A percentile compares a stretch with the other conserved stretches of the same genome.
Evolutionary conservation across 805 yeast genomes (phyloP).

Genomic region (Wickerhamomyces chambardii): DNA sequence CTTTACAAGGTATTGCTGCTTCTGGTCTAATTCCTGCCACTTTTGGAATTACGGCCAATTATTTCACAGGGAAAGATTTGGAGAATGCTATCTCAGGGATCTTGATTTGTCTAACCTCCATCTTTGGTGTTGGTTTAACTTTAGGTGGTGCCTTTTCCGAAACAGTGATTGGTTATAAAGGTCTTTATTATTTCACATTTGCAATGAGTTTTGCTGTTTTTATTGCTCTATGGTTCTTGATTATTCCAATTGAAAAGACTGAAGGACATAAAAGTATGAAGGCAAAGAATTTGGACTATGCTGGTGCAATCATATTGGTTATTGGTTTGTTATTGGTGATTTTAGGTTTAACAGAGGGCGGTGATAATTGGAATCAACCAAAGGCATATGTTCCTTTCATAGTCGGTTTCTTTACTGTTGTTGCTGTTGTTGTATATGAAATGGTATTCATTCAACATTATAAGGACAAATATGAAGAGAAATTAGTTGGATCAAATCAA

Average conservation of each 20-base stretch:
- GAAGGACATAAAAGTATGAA: conserved; percentile 10
- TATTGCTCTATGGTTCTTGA: conserved; percentile 17
- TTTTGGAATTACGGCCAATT: conserved; percentile 22
- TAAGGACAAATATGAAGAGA: conserved; percentile 4
- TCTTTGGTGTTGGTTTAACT: conserved; percentile 29
- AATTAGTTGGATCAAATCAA: too few relatives aligned
- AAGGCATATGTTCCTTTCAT: conserved; percentile 30
- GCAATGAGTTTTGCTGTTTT: conserved; percentile 17
- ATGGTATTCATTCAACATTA: conserved; percentile 10
- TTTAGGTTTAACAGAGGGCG: conserved; percentile 36
- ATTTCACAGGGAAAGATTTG: conserved; percentile 19
- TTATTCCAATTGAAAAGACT: conserved; percentile 20
- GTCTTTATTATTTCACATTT: conserved; percentile 28
- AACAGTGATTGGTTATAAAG: conserved; percentile 28
- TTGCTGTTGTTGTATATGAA: conserved; percentile 22
- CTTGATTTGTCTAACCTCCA: conserved; percentile 17
- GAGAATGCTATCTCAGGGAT: conserved; percentile 19
- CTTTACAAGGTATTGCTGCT: conserved; percentile 35
- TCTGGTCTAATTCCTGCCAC: conserved; percentile 30
- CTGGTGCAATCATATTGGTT: conserved; percentile 24
- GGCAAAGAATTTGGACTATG: conserved; percentile 23
- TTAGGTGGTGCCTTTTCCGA: conserved; percentile 36
- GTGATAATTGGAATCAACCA: conserved; percentile 31
- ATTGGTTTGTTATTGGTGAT: conserved; percentile 27
- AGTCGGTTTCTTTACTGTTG: conserved; percentile 25